Conservation (phyloP, 129 eudicot species). For the Tanacetum coccineum region DNA sequence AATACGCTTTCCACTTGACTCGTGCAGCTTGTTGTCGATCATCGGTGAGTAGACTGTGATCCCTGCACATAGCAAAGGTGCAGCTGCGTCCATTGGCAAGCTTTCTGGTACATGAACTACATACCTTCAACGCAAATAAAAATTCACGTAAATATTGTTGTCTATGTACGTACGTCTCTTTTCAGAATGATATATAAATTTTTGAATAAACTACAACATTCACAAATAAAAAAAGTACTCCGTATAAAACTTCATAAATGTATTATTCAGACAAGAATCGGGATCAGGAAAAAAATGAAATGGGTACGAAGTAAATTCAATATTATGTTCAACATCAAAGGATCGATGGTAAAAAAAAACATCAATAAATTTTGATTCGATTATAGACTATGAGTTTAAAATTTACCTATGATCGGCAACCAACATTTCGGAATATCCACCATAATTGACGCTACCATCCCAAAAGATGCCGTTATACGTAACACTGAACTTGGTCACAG, state of each 20-base stretch:
- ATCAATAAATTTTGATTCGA: no score
- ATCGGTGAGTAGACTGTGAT: constrained; percentile 67
- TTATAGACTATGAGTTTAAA: no score
- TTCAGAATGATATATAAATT: no score
- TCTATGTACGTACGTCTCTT: background rate
- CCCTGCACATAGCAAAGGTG: constrained; percentile 90
- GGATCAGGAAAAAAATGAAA: no score
- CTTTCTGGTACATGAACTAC: constrained; percentile 70
- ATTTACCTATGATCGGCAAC: constrained; percentile 84
- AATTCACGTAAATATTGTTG: background rate
- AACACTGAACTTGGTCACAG: constrained; percentile 61
- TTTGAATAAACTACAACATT: no score
- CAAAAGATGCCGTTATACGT: constrained; percentile 79
- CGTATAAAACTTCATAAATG: no score
- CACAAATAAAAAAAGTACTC: background rate
- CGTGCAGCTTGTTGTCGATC: constrained; percentile 45
- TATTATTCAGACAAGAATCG: no score
- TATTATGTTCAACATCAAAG: no score
- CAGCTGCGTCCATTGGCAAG: constrained; percentile 72
- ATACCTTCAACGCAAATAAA: constrained; percentile 32
- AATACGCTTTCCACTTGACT: constrained; percentile 39
- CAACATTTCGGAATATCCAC: constrained; percentile 81
- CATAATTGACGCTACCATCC: constrained; percentile 94
- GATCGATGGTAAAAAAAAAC: no score
- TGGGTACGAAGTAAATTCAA: no score